Conservation (phyloP, 208 protist genomes). For the Endotrypanum monterogeii region DNA sequence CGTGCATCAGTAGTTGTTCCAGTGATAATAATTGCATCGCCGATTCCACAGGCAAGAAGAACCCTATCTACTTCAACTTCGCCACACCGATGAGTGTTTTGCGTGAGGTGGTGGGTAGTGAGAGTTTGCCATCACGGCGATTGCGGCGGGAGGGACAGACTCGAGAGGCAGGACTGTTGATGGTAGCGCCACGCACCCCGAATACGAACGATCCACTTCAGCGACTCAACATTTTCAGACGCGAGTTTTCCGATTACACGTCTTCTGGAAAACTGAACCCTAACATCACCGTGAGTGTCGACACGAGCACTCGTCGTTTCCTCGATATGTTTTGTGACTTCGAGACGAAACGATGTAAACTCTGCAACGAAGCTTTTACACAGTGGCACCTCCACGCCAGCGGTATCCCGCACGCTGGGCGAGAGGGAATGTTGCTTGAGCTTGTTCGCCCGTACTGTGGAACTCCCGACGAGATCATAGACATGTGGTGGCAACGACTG, state of each 20-base stretch:
- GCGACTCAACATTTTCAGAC: slow-evolving; percentile 58
- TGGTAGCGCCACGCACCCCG: slow-evolving; percentile 14
- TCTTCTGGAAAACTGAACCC: background rate
- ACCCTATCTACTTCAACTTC: slow-evolving; percentile 39
- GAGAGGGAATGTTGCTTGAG: slow-evolving; percentile 79
- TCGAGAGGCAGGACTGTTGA: slow-evolving; percentile 6
- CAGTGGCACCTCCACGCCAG: slow-evolving; percentile 74
- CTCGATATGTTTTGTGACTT: slow-evolving; percentile 83
- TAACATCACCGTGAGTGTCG: slow-evolving; percentile 52
- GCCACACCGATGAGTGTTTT: slow-evolving; percentile 11
- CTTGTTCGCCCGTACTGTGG: slow-evolving; percentile 81
- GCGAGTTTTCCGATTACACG: slow-evolving; percentile 53
- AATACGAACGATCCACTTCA: slow-evolving; percentile 34
- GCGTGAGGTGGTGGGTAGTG: background rate
- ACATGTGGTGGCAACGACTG: slow-evolving; percentile 74
- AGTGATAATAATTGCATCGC: background rate
- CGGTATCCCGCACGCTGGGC: slow-evolving; percentile 69
- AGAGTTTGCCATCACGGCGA: background rate
- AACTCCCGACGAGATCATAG: slow-evolving; percentile 76
- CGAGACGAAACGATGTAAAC: slow-evolving; percentile 76
- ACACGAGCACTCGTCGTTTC: slow-evolving; percentile 65
- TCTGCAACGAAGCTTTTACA: slow-evolving; percentile 85
- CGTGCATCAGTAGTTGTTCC: background rate
- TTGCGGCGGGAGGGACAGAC: background rate
- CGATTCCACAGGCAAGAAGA: background rate